These are phyloP conservation scores for Trametes cinnabarina DNA, from an alignment of 768 basidiomycete species.

Conservation along the genomic window DNA sequence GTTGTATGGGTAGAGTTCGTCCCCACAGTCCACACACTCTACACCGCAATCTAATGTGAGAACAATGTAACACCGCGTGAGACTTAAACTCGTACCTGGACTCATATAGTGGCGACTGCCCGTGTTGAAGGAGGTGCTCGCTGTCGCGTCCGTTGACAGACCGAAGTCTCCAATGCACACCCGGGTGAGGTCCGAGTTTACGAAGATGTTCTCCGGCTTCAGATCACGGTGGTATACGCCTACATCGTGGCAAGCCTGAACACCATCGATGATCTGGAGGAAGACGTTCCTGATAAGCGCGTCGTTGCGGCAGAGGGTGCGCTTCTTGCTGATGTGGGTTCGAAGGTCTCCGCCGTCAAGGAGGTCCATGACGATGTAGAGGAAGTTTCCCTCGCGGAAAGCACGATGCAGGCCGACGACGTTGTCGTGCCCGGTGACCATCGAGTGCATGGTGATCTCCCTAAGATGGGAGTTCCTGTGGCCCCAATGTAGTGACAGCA, in stretches of 20 bases:
- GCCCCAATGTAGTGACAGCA: conserved; percentile 8
- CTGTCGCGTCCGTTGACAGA: conserved; percentile 31
- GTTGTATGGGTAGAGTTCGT: conserved; percentile 48
- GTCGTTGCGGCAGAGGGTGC: conserved; percentile 42
- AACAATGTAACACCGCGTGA: not conserved
- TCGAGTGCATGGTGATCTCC: conserved; percentile 61
- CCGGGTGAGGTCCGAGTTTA: conserved; percentile 37
- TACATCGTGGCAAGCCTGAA: conserved; percentile 47
- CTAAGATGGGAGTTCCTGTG: conserved; percentile 46
- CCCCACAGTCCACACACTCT: conserved; percentile 56
- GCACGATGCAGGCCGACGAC: conserved; percentile 69
- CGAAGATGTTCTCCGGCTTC: conserved; percentile 53
- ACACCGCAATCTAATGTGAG: not conserved
- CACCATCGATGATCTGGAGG: conserved; percentile 52
- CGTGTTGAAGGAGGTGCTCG: conserved; percentile 51
- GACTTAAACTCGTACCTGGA: conserved; percentile 47
- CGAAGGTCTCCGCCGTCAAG: conserved; percentile 45
- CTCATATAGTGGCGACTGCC: conserved; percentile 70
- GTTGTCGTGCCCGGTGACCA: conserved; percentile 54
- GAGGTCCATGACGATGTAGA: conserved; percentile 66
- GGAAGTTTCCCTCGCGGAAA: conserved; percentile 55
- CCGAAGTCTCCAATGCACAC: conserved; percentile 49
- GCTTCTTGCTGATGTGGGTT: conserved; percentile 37
- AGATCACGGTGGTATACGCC: conserved; percentile 58
- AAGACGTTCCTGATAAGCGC: conserved; percentile 46